A percentile compares a stretch with the other conserved stretches of the same genome.
These are phyloP conservation scores for Phytophthora pinifolia DNA, from an alignment of 352 stramenopile genomes.

Conservation along the genomic window DNA sequence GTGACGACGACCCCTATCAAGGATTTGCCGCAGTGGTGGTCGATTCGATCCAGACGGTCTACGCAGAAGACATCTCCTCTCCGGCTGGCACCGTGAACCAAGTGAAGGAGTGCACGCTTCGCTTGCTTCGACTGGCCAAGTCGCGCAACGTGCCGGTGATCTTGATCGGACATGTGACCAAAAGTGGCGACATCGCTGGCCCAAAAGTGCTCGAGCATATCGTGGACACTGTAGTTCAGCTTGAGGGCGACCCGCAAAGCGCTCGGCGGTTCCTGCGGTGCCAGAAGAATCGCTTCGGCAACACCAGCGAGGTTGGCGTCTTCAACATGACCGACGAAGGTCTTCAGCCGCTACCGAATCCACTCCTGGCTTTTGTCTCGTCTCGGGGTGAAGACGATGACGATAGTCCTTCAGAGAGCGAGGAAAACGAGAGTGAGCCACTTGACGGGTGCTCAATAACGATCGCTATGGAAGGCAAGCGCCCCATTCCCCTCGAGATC, in stretches of 20 bases:
- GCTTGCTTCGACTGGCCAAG: constrained; percentile 95
- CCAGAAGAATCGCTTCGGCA: constrained; percentile 97
- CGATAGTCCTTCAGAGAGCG: constrained; percentile 23
- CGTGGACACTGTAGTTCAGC: constrained; percentile 95
- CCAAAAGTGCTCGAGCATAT: constrained; percentile 91
- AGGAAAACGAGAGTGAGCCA: constrained; percentile 26
- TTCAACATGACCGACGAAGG: constrained; percentile 93
- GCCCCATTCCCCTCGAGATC: constrained; percentile 94
- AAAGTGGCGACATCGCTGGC: constrained; percentile 95
- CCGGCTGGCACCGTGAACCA: constrained; percentile 90
- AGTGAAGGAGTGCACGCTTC: constrained; percentile 94
- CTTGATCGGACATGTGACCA: constrained; percentile 97
- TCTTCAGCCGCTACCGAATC: constrained; percentile 76
- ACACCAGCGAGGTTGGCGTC: constrained; percentile 95
- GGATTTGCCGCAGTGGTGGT: constrained; percentile 87
- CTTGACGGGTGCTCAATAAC: constrained; percentile 87
- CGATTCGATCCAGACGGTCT: constrained; percentile 97
- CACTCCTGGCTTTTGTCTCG: constrained; percentile 81
- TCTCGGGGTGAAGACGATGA: constrained; percentile 27
- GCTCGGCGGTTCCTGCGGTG: constrained; percentile 90
- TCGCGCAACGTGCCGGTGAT: constrained; percentile 90
- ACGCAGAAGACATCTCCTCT: constrained; percentile 81
- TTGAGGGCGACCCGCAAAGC: constrained; percentile 91
- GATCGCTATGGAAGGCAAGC: constrained; percentile 93
- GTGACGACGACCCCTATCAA: constrained; percentile 6